Evolutionary conservation across 2,329 filamentous ascomycete species (phyloP).

Genomic region (Tolypocladium tundrense): DNA sequence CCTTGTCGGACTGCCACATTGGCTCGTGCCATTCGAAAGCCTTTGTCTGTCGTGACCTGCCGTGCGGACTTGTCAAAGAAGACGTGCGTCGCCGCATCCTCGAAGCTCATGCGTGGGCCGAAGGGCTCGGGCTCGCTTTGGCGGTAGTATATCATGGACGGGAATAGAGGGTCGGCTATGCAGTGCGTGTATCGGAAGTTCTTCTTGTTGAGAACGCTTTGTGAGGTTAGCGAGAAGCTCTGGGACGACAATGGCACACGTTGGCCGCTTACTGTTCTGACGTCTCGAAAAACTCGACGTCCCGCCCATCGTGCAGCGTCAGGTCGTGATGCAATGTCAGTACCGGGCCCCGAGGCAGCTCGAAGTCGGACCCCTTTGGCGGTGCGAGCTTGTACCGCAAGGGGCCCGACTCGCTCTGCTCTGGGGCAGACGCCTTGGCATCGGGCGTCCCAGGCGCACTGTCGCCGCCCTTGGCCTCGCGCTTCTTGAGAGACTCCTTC

Average conservation of each 20-base stretch:
- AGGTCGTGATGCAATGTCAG: slow-evolving; percentile 39
- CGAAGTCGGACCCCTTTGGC: slow-evolving; percentile 52
- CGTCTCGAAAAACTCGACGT: slow-evolving; percentile 50
- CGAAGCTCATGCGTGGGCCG: slow-evolving; percentile 77
- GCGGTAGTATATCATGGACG: slow-evolving; percentile 79
- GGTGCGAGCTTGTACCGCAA: slow-evolving; percentile 55
- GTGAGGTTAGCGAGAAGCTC: slow-evolving; percentile 2
- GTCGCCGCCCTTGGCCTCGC: slow-evolving; percentile 49
- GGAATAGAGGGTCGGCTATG: slow-evolving; percentile 80
- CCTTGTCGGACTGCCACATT: slow-evolving; percentile 88
- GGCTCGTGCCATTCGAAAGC: slow-evolving; percentile 81
- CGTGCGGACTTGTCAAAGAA: slow-evolving; percentile 67
- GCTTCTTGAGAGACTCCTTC: slow-evolving; percentile 60
- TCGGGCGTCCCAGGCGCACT: slow-evolving; percentile 48
- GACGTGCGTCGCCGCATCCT: slow-evolving; percentile 80
- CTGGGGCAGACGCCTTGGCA: slow-evolving; percentile 29
- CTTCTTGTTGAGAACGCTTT: slow-evolving; percentile 53
- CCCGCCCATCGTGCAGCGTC: slow-evolving; percentile 40
- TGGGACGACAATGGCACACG: not conserved
- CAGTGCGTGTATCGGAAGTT: slow-evolving; percentile 84
- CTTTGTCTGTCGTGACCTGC: slow-evolving; percentile 81
- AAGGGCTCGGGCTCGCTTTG: slow-evolving; percentile 80
- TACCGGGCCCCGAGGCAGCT: slow-evolving; percentile 45
- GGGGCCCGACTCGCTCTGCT: slow-evolving; percentile 37
- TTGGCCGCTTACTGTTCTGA: slow-evolving; percentile 47